Evolutionary conservation across 257 asterid species (phyloP).

Genomic region (Solanum boliviense): DNA sequence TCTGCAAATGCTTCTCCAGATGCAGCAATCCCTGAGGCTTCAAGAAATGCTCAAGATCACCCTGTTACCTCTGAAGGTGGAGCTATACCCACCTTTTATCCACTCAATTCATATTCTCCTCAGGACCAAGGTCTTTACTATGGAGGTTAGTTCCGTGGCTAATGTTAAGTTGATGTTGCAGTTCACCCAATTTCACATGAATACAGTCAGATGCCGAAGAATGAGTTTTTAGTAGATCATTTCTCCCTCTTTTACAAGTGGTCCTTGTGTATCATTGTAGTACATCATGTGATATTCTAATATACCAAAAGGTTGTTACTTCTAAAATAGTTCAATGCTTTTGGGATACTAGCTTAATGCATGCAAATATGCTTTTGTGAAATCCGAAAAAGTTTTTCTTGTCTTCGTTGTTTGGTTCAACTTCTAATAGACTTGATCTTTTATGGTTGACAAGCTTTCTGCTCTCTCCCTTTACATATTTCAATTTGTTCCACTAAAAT

Average conservation of each 20-base stretch:
- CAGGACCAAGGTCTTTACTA: conserved; percentile 64
- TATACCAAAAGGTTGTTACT: neutral
- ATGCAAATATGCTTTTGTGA: neutral
- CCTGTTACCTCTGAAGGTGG: conserved; percentile 58
- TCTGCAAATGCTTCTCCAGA: conserved; percentile 60
- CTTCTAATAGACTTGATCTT: neutral
- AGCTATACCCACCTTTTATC: conserved; percentile 30
- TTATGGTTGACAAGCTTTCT: neutral
- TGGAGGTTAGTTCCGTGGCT: conserved; percentile 52
- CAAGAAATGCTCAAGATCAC: conserved; percentile 51
- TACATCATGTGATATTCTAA: neutral
- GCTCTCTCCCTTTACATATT: neutral
- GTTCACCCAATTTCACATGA: neutral
- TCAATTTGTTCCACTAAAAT: neutral
- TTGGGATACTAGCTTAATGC: neutral
- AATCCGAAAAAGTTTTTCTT: neutral
- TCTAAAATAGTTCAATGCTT: neutral
- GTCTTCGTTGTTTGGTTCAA: neutral
- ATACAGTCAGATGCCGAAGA: neutral
- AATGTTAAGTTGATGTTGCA: neutral
- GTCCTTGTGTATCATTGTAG: neutral
- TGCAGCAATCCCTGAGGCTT: conserved; percentile 55
- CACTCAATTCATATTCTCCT: conserved; percentile 44
- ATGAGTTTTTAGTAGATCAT: neutral
- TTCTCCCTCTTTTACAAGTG: neutral